Evolutionary conservation across 2,329 filamentous ascomycete genomes (phyloP), one percentile per base, ranked within the genome.

Genomic region (Cephalotrichum gorgonifer): DNA sequence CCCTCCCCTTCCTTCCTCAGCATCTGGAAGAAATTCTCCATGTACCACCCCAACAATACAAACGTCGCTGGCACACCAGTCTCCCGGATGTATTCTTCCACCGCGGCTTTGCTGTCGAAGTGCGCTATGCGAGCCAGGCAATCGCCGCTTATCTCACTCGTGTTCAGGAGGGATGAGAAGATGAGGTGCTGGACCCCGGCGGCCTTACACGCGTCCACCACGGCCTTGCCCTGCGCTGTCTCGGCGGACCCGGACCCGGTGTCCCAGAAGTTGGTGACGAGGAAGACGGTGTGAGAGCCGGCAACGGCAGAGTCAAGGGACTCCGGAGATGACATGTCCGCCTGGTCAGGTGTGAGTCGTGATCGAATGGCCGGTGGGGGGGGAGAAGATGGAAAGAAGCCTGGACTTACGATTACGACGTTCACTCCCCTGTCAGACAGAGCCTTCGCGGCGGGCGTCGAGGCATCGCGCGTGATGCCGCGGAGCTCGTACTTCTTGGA

Each of bases 21-120:
- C 4, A 38, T 27, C n/a, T 47, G 51, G 4, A 43, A 43, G 27
- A 69, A 61, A 52, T 79, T 79, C 51, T 72, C 68, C 72, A 81
- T 79, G 56, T 78, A 83, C 27, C 64, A 66, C 0, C 69, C 78
- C 0, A 74, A 71, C 2, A 70, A 61, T 50, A 75, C 71, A 57
- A 79, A 80, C 0, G 76, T 71, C 12, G 65, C 68, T 1, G 70
- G 69, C 2, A 82, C 60, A 0, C 68, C 69, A 2, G 72, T 61
- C 0, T 55, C 50, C 11, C 74, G 72, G 49, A 82, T 78, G 53
- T 82, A 79, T n/a, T 66, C 52, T 54, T 81, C 77, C 11, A 76
- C 69, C 28, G 72, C 61, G 26, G 75, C 73, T 58, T 83, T 83
- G 51, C 62, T 64, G 54, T 82, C 78, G 51, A 83, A 83, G 50